Conservation (phyloP, 2,329 filamentous ascomycete species). For the Aciculosporium take region DNA sequence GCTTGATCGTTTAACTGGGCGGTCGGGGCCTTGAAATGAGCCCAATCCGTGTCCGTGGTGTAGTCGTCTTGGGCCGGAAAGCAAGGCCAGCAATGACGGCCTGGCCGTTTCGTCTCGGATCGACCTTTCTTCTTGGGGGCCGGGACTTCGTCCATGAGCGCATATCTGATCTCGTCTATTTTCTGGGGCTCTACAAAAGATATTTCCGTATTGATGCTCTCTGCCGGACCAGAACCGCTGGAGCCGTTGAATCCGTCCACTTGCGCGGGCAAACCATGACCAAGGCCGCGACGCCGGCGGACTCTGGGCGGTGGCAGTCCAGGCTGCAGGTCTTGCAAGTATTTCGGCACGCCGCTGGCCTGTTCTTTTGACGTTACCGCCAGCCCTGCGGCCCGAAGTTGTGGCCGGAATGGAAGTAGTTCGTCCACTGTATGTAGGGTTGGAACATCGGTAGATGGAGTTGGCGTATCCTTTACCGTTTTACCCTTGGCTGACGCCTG, state of each 20-base stretch:
- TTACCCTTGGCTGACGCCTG: conserved; percentile 24
- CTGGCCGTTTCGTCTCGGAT: conserved; percentile 7
- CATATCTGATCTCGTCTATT: conserved; percentile 20
- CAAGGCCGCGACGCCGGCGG: neutral
- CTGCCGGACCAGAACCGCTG: conserved; percentile 8
- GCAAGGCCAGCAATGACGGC: conserved; percentile 17
- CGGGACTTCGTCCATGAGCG: conserved; percentile 19
- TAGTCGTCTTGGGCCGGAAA: conserved; percentile 12
- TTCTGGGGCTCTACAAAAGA: conserved; percentile 16
- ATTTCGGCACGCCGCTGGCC: conserved; percentile 19
- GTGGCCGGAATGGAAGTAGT: conserved; percentile 36
- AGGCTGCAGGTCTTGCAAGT: conserved; percentile 7
- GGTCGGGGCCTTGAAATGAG: conserved; percentile 10
- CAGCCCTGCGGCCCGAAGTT: conserved; percentile 40
- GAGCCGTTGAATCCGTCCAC: conserved; percentile 16
- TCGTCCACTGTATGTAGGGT: conserved; percentile 38
- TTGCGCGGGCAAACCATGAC: conserved; percentile 8
- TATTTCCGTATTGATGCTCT: conserved; percentile 17
- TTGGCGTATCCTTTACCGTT: conserved; percentile 24
- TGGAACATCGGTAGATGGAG: conserved; percentile 23
- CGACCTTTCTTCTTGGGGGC: conserved; percentile 10
- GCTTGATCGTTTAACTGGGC: neutral
- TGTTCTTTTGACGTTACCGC: conserved; percentile 38
- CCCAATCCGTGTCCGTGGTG: conserved; percentile 13
- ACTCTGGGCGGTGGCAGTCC: neutral